Evolutionary conservation across 129 eudicot species (phyloP), one percentile per base, ranked within the genome.

Genomic region (Flaveria trinervia): DNA sequence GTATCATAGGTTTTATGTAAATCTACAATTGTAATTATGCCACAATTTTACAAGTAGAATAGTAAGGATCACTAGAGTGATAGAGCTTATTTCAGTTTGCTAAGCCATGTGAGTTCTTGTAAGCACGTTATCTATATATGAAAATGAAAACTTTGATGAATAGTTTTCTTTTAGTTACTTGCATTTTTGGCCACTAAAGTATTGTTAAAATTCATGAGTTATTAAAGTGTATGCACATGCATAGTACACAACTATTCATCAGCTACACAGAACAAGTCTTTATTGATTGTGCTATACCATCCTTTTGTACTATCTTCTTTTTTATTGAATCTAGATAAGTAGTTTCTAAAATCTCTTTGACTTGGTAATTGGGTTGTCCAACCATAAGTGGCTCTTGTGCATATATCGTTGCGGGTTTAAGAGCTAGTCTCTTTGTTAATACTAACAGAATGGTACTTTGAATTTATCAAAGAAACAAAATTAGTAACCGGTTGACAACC

Each of bases 51-150:
- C 54, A 10, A 45, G 43, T 23, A 33, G 41, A 78, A 28, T 71
- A 46, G 9, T 20, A 50, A 46, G 77, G 55, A 71, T 49, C 62
- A 30, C 50, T 15, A 45, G 54, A 2, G 22, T 23, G 14, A 54
- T 23, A 76, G 48, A 74, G 75, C 14, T 77, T 56, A 15, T 52
- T 52, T 55, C 61, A 13, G 55, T 69, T 56, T 55, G 66, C 28
- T 77, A 68, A 68, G 71, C 45, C 64, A 70, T 78, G 65, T 57
- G 77, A 48, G 51, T 60, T 45, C 22, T 17, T 70, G 48, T 28
- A 9, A 65, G 48, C 60, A 68, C 16, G 30, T 67, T 67, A 28
- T 28, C 33, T 28, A 28, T 28, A 28, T 28, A 28, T 28, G 33
- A 28, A 28, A 28, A 28, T 28, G 33, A 28, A 28, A 28, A 28